phyloP scores from a whole-genome alignment of 441 rosid species.

The Croton laevigatus region DNA sequence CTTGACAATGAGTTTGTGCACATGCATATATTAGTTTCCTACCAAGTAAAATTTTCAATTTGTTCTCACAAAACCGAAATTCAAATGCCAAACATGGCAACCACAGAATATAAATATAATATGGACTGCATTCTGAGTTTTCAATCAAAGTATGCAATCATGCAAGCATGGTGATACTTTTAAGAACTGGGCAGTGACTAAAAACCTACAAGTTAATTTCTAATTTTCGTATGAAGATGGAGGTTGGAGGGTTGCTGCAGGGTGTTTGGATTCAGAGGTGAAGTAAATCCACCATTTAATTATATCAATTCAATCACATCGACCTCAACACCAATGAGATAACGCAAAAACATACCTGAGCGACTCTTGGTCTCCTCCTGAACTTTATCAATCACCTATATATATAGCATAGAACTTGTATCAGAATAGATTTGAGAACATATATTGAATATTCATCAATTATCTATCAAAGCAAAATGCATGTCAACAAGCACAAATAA shows the following conservation, averaged over 20 bases:
- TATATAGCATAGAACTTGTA: conserved; percentile 14
- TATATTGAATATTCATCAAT: background rate
- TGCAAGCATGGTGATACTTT: background rate
- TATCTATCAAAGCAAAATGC: background rate
- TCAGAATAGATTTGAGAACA: background rate
- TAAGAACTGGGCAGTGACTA: background rate
- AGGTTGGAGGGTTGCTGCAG: background rate
- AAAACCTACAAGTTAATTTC: background rate
- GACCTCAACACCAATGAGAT: background rate
- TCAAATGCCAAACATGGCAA: too few relatives aligned
- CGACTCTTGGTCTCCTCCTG: conserved; percentile 75
- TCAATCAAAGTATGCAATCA: background rate
- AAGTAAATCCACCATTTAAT: background rate
- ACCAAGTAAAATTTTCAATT: background rate
- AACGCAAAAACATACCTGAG: conserved; percentile 35
- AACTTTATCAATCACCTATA: conserved; percentile 68
- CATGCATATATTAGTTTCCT: background rate
- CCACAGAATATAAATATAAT: too few relatives aligned
- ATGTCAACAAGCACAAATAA: background rate
- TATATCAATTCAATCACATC: background rate
- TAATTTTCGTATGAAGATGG: background rate
- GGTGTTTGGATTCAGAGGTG: background rate
- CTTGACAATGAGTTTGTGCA: background rate
- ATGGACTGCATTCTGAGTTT: background rate
- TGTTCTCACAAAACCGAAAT: background rate